A percentile compares a stretch with the other conserved stretches of the same genome.
Conservation (phyloP, 169 alveolate species). For the Eimeria praecox region DNA sequence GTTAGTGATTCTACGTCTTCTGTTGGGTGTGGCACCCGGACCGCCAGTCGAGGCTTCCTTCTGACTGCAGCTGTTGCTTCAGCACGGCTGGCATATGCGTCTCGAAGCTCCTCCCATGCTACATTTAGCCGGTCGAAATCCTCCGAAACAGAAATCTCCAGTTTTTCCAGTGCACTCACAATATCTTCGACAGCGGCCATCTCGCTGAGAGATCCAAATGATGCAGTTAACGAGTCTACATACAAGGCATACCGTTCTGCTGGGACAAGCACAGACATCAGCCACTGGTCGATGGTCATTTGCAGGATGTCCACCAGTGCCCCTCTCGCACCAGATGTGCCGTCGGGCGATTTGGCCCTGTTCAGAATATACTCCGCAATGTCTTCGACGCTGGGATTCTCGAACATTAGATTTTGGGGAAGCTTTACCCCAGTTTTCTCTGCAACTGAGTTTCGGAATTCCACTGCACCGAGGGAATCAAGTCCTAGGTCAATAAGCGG, state of each 20-base stretch:
- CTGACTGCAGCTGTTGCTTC: constrained; percentile 35
- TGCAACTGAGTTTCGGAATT: constrained; percentile 89
- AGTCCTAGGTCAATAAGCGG: constrained; percentile 89
- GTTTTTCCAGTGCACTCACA: constrained; percentile 82
- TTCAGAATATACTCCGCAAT: constrained; percentile 82
- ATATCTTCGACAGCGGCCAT: constrained; percentile 85
- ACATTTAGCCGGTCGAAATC: constrained; percentile 85
- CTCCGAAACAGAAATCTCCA: constrained; percentile 83
- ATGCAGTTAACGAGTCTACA: constrained; percentile 83
- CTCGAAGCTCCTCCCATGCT: constrained; percentile 85
- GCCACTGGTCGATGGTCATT: constrained; percentile 86
- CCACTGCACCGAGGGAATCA: constrained; percentile 91
- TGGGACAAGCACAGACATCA: constrained; percentile 83
- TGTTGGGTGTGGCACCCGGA: constrained; percentile 83
- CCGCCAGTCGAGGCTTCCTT: constrained; percentile 49
- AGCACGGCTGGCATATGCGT: constrained; percentile 62
- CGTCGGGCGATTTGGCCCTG: constrained; percentile 51
- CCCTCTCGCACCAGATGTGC: constrained; percentile 47
- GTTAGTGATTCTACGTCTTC: constrained; percentile 82
- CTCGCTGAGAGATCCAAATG: constrained; percentile 77
- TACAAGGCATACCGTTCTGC: constrained; percentile 85
- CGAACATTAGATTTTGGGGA: constrained; percentile 87
- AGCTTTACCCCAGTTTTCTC: constrained; percentile 85
- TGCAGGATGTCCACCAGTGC: constrained; percentile 48
- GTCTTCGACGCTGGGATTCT: constrained; percentile 86